phyloP scores from a whole-genome alignment of 345 rosid genomes.

The Eucalyptus camaldulensis region DNA sequence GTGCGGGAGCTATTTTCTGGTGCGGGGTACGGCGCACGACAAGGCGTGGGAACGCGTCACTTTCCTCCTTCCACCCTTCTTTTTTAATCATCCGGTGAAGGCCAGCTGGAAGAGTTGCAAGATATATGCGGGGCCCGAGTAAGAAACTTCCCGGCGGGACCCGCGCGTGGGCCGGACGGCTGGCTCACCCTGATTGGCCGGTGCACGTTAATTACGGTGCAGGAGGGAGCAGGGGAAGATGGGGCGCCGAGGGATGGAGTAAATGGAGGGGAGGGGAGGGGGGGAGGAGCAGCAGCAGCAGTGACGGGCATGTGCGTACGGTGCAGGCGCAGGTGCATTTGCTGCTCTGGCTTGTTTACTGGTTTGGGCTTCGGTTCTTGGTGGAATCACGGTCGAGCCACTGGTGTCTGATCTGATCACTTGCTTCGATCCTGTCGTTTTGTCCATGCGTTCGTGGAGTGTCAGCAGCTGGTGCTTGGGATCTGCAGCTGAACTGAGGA shows the following conservation, averaged over 20 bases:
- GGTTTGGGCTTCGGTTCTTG: not conserved
- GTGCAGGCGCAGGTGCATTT: not conserved
- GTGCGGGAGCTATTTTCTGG: not conserved
- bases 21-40: not conserved
- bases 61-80: not conserved
- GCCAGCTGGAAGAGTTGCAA: not conserved
- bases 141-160: not conserved
- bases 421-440: not conserved
- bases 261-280: rapidly evolving
- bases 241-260: not conserved
- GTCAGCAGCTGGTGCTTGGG: not conserved
- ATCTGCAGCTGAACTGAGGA: not conserved
- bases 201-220: not conserved
- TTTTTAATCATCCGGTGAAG: not conserved
- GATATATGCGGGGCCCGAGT: not conserved
- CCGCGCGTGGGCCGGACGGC: not conserved
- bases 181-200: not conserved
- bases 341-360: not conserved
- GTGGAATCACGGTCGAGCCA: not conserved
- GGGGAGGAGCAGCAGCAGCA: not conserved
- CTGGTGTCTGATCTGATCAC: not conserved
- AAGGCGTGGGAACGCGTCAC: not conserved
- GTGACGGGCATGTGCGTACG: not conserved
- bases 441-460: too few species aligned
- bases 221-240: not conserved